Conservation (phyloP, 441 rosid species). For the Viola pubescens region DNA sequence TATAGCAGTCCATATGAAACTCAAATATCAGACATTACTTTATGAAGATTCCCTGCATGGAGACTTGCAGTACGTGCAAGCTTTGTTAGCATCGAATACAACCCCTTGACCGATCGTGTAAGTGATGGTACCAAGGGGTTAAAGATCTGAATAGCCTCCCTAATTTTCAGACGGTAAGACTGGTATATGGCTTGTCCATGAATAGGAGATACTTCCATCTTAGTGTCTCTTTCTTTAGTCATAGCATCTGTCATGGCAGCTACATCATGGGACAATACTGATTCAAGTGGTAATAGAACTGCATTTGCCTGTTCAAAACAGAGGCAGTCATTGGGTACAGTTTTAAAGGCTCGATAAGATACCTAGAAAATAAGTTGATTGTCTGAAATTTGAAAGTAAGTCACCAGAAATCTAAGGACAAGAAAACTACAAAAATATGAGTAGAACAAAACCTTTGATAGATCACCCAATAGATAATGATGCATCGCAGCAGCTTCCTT, state of each 20-base stretch:
- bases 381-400: background rate
- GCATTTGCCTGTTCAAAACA: constrained; percentile 57
- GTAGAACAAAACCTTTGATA: constrained; percentile 57
- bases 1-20: constrained; percentile 8
- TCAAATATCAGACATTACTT: constrained; percentile 33
- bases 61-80: constrained; percentile 89
- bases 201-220: constrained; percentile 72
- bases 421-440: constrained; percentile 10
- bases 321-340: constrained; percentile 18
- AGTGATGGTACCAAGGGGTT: constrained; percentile 60
- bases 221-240: constrained; percentile 64
- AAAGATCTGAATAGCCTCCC: constrained; percentile 69
- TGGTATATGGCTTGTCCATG: constrained; percentile 95
- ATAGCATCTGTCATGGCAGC: constrained; percentile 86
- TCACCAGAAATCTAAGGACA: constrained; percentile 7
- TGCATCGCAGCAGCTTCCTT: constrained; percentile 80
- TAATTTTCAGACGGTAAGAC: constrained; percentile 65
- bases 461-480: constrained; percentile 67
- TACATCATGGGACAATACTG: constrained; percentile 77
- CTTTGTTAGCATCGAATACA: constrained; percentile 56
- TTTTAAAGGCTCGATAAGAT: constrained; percentile 13
- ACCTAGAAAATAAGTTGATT: constrained; percentile 4
- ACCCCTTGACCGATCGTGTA: constrained; percentile 51
- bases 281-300: constrained; percentile 74
- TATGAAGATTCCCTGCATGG: constrained; percentile 85